A percentile compares a stretch with the other conserved stretches of the same genome.
phyloP scores from a whole-genome alignment of 2,329 filamentous ascomycete genomes.

The Stemphylium beticola region DNA sequence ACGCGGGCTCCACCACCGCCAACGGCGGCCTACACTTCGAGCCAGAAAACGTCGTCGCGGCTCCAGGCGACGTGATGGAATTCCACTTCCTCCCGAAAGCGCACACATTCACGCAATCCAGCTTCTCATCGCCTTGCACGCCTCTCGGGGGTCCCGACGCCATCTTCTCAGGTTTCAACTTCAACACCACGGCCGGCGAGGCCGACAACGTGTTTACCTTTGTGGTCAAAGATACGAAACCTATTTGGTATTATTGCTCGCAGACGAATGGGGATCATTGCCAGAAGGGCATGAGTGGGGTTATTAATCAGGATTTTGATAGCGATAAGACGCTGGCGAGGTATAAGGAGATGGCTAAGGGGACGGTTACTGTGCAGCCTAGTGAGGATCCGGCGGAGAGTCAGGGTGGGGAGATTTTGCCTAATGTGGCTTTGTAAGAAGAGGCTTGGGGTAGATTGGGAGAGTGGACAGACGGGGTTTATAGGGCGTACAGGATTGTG shows the following conservation, averaged over 20 bases:
- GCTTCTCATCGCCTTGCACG: constrained; percentile 71
- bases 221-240: constrained; percentile 68
- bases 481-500: too few species aligned
- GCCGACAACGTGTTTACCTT: constrained; percentile 65
- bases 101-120: constrained; percentile 78
- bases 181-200: constrained; percentile 52
- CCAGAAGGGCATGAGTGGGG: constrained; percentile 73
- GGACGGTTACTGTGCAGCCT: constrained; percentile 31
- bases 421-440: constrained; percentile 35
- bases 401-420: constrained; percentile 32
- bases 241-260: constrained; percentile 81
- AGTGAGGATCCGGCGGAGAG: constrained; percentile 18
- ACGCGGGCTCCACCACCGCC: constrained; percentile 31
- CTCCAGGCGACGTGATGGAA: constrained; percentile 48
- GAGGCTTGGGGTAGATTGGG: too few species aligned
- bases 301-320: constrained; percentile 64
- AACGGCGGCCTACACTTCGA: constrained; percentile 42
- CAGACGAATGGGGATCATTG: constrained; percentile 69
- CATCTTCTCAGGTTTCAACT: constrained; percentile 69
- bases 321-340: constrained; percentile 32
- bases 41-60: constrained; percentile 42
- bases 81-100: constrained; percentile 63
- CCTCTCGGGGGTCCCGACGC: constrained; percentile 60
- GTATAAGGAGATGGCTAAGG: constrained; percentile 37
- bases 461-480: too few species aligned